A percentile compares a stretch with the other conserved stretches of the same genome.
These are phyloP conservation scores for Venturia effusa DNA, from an alignment of 2,329 filamentous ascomycete genomes.

Conservation along the genomic window DNA sequence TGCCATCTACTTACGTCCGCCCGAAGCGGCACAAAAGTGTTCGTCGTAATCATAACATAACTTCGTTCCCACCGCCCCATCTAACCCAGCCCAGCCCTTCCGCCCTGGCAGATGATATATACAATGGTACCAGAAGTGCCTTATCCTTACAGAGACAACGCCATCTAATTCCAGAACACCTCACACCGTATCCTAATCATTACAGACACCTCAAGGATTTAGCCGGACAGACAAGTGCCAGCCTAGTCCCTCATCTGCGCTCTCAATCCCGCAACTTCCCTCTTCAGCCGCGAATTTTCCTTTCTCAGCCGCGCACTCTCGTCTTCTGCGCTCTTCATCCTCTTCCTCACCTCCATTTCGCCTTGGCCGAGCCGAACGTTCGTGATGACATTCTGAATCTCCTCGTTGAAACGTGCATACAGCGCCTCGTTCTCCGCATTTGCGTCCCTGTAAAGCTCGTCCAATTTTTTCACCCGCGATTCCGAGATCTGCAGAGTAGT, in stretches of 20 bases:
- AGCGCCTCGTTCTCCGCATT: constrained; percentile 87
- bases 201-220: not conserved
- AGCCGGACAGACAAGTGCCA: not conserved
- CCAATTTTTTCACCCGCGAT: constrained; percentile 67
- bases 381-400: constrained; percentile 71
- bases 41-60: constrained; percentile 1
- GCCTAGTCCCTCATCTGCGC: constrained; percentile 29
- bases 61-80: not conserved
- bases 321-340: constrained; percentile 63
- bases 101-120: not conserved
- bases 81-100: not conserved
- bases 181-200: not conserved
- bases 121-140: not conserved
- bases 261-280: constrained; percentile 63
- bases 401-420: constrained; percentile 86
- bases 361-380: constrained; percentile 65
- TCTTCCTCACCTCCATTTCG: constrained; percentile 63
- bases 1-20: not conserved
- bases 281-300: constrained; percentile 73
- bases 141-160: not conserved
- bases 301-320: constrained; percentile 69
- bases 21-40: not conserved
- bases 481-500: constrained; percentile 63
- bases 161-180: not conserved
- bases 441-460: constrained; percentile 79